Evolutionary conservation across 75 land plant species (phyloP).

Genomic region (Pinus tabuliformis): DNA sequence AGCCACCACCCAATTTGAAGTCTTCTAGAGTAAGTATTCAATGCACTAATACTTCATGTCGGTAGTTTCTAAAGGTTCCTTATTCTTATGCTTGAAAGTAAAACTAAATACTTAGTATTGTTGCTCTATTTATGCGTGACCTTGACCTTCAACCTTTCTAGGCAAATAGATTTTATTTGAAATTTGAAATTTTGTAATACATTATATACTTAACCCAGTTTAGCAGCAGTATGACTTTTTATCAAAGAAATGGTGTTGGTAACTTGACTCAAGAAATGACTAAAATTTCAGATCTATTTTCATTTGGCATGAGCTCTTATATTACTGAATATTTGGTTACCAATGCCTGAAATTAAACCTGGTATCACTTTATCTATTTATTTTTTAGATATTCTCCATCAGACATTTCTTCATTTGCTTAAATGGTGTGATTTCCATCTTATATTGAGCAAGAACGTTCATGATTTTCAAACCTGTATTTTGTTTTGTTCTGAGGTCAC

Average conservation of each 20-base stretch:
- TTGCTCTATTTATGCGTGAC: background rate
- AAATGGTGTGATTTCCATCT: too few relatives aligned
- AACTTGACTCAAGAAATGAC: too few relatives aligned
- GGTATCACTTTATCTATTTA: background rate
- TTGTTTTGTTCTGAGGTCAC: background rate
- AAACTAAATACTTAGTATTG: background rate
- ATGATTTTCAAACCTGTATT: background rate
- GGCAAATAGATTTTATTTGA: background rate
- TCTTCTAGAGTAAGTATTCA: slow-evolving; percentile 41
- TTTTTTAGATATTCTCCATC: background rate
- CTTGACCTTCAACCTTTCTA: background rate
- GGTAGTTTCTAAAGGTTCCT: background rate
- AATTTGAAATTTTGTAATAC: background rate
- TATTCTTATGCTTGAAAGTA: background rate
- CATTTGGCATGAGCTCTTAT: too few relatives aligned
- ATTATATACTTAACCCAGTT: background rate
- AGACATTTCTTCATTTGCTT: background rate
- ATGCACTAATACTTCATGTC: background rate
- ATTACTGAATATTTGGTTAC: too few relatives aligned
- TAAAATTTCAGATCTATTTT: too few relatives aligned
- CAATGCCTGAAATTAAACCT: too few relatives aligned
- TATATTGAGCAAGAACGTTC: too few relatives aligned
- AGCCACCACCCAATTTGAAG: slow-evolving; percentile 28
- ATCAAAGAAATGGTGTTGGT: too few relatives aligned
- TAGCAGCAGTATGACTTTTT: background rate